Evolutionary conservation across 495 filamentous ascomycete genomes (phyloP), one percentile per base, ranked within the genome.

Genomic region (Penicillium roqueforti): DNA sequence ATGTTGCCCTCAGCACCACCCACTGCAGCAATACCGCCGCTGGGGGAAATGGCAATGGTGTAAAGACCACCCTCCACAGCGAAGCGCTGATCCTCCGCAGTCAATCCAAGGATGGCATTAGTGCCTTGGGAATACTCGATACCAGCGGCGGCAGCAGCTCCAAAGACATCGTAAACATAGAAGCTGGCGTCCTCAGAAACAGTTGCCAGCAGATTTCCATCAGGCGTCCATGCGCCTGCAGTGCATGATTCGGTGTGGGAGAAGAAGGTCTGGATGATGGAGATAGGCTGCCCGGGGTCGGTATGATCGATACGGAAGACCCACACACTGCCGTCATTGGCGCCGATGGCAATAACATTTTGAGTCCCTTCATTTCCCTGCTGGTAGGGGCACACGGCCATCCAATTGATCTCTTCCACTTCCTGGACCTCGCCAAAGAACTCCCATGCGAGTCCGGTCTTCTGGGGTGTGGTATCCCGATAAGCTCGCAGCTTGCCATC

Each of bases 321-420:
- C 95, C 95, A 99, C 6, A 95, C 89, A 43, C 83, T 88, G 40
- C 95, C 95, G 67, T 99, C 92, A n/a, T 80, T 87, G 36, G 91
- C 90, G 34, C 95, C 95, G 19, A 97, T 69, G 1, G 95, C 95
- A 57, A 99, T 63, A n/a, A 87, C 83, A 68, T 97, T 95, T 22
- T 84, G 80, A 64, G 87, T 80, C 14, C 72, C 75, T 8, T 84
- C 50, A 73, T 78, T 40, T 79, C 68, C 69, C 8, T 74, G 69
- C 16, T 79, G 68, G 18, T 80, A 78, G 3, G 92, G 92, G 66
- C 88, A 96, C 0, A 89, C 76, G 0, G 78, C 68, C 6, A 97
- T 70, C 90, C 92, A 99, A 76, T 95, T 95, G 55, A 99, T 86
- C 69, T 97, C 92, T 55, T 92, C 86, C 1, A 96, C 92, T 68